Evolutionary conservation across 148 eudicot species (phyloP).

Genomic region (Rhododendron ferrugineum): DNA sequence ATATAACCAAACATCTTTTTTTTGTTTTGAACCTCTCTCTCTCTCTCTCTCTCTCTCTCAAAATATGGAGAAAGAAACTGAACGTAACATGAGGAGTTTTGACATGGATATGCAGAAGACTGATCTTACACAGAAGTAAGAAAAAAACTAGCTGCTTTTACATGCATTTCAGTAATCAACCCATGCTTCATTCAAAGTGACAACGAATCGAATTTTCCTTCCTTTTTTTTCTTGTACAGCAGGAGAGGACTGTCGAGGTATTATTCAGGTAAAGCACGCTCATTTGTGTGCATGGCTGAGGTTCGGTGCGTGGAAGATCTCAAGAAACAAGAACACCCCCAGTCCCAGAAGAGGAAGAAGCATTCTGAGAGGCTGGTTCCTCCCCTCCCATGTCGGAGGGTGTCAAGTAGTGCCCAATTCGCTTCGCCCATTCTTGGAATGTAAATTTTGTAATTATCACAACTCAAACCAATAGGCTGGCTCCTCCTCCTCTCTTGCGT

Average conservation of each 20-base stretch:
- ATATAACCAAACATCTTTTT: no score
- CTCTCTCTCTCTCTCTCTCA: no score
- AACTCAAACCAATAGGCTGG: background rate
- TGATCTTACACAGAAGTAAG: conserved; percentile 18
- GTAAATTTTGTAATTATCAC: background rate
- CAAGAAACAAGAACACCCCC: conserved; percentile 16
- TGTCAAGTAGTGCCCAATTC: background rate
- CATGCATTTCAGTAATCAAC: background rate
- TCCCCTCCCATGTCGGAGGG: conserved; percentile 6
- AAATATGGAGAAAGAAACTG: background rate
- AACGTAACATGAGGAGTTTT: background rate
- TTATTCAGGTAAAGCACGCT: conserved; percentile 16
- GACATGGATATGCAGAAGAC: conserved; percentile 13
- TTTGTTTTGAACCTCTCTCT: no score
- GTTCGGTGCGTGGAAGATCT: conserved; percentile 19
- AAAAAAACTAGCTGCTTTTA: background rate
- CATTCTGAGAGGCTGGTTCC: background rate
- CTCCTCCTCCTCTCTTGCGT: no score
- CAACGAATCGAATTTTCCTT: background rate
- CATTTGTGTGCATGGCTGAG: conserved; percentile 12
- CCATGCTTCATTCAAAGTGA: background rate
- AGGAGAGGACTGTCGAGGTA: conserved; percentile 20
- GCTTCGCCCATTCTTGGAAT: background rate
- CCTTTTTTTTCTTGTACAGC: background rate
- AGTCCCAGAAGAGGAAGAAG: conserved; percentile 19